Evolutionary conservation across 2,329 filamentous ascomycete genomes (phyloP), one percentile per base, ranked within the genome.

Genomic region (Conoideocrella luteorostrata): DNA sequence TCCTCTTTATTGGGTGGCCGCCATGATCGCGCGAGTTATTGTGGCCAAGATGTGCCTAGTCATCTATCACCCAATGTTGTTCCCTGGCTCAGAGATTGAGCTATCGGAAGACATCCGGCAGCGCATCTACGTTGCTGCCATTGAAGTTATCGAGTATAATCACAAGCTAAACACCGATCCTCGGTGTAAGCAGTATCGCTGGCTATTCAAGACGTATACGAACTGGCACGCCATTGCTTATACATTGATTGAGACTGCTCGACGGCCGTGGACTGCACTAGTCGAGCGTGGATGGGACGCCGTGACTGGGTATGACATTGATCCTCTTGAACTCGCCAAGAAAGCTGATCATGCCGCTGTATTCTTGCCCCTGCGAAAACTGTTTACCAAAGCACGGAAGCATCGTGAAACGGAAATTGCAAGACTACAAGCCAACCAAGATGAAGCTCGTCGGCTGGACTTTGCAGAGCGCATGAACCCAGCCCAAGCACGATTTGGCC

Each of bases 31-130:
- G 3, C 77, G 84, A 9, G 70, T 91, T 24, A 80, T 90, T 49
- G 77, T 89, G 65, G 81, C 82, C 38, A 91, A 89, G 63, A 80
- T 89, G 69, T 87, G 82, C 67, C 71, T 93, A 28, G 75, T 89
- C 47, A 75, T 88, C 3, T 86, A 91, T 55, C 82, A 91, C 52
- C 85, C 86, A 0, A 74, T 84, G 54, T 78, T 85, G 24, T 76
- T 80, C 41, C 72, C 74, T 26, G 75, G 79, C 21, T 70, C 73
- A 9, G 72, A 71, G n/a, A 62, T 69, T 7, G 71, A 70, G 21
- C 67, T 85, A 7, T 75, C 78, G 0, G 71, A 77, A 39, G 80
- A 82, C 38, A 77, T 78, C 7, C 78, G 80, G 45, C 77, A 88
- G 48, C 80, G 80, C 45, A 69, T 90, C 2, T 86, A 88, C 57